Conservation (phyloP, 2,329 filamentous ascomycete species). For the Colletotrichum sp. region DNA sequence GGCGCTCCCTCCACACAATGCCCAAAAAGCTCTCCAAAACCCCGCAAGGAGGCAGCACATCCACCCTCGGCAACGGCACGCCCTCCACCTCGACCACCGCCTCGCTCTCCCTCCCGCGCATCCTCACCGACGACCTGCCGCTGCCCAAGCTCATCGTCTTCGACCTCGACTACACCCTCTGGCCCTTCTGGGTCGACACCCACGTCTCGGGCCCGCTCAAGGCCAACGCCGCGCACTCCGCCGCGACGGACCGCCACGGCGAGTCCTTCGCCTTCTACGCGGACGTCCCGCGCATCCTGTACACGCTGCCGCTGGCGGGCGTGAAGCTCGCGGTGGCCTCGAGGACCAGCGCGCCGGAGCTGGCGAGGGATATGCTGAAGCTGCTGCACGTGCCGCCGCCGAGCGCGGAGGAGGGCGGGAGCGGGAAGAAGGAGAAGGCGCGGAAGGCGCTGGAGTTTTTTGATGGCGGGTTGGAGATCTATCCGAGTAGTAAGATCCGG, state of each 20-base stretch:
- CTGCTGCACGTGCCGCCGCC: constrained; percentile 65
- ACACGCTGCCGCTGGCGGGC: constrained; percentile 55
- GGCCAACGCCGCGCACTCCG: constrained; percentile 44
- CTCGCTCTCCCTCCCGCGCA: constrained; percentile 37
- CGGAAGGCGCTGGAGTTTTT: constrained; percentile 63
- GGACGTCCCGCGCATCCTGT: constrained; percentile 72
- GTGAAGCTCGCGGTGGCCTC: constrained; percentile 75
- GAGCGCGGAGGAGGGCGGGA: constrained; percentile 22
- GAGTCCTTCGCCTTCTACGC: constrained; percentile 75
- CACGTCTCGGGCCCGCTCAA: constrained; percentile 80
- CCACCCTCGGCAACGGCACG: constrained; percentile 24
- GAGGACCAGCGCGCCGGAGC: constrained; percentile 78
- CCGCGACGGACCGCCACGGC: constrained; percentile 59
- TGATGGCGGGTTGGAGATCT: constrained; percentile 68
- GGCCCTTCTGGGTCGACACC: constrained; percentile 98
- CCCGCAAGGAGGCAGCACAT: constrained; percentile 23
- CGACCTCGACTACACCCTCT: constrained; percentile 98
- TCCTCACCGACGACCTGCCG: constrained; percentile 64
- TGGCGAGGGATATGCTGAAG: constrained; percentile 82
- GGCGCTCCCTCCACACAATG: constrained; percentile 24
- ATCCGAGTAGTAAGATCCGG: constrained; percentile 81
- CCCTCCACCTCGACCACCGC: constrained; percentile 25
- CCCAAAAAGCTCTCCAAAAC: constrained; percentile 37
- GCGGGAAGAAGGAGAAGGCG: constrained; percentile 33
- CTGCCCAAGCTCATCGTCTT: constrained; percentile 88